Conservation (phyloP, 1,284 basidiomycete genomes). For the Abortiporus biennis region DNA sequence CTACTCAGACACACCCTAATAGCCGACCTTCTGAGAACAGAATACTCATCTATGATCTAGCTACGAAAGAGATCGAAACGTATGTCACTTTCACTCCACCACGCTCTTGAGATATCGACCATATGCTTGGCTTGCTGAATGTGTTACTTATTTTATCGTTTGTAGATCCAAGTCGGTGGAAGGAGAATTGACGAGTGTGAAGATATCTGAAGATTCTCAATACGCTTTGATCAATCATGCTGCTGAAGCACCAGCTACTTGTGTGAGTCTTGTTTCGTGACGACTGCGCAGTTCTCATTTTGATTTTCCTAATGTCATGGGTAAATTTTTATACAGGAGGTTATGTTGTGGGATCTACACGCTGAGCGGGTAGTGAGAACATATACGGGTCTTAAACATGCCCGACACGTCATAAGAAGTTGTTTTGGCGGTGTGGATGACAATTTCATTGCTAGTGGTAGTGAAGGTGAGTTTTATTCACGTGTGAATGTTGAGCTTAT, state of each 20-base stretch:
- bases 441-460: slow-evolving; percentile 89
- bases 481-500: slow-evolving; percentile 1
- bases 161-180: slow-evolving; percentile 60
- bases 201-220: slow-evolving; percentile 82
- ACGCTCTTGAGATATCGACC: not conserved
- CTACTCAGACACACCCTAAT: slow-evolving; percentile 27
- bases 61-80: slow-evolving; percentile 57
- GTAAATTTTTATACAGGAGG: slow-evolving; percentile 53
- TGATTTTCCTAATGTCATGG: slow-evolving; percentile 4
- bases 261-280: slow-evolving; percentile 27
- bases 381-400: slow-evolving; percentile 80
- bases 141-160: slow-evolving; percentile 4
- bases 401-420: slow-evolving; percentile 80
- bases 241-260: slow-evolving; percentile 53
- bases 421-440: slow-evolving; percentile 93
- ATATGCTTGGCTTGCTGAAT: not conserved
- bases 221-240: slow-evolving; percentile 85
- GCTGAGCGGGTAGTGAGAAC: slow-evolving; percentile 67
- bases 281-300: slow-evolving; percentile 3
- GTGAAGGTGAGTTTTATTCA: slow-evolving; percentile 66
- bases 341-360: slow-evolving; percentile 82
- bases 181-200: slow-evolving; percentile 83
- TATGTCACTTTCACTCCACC: slow-evolving; percentile 32
- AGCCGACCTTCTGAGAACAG: slow-evolving; percentile 46
- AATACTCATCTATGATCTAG: slow-evolving; percentile 73